phyloP scores from a whole-genome alignment of 306 rosid genomes.

The Mimosa pudica region DNA sequence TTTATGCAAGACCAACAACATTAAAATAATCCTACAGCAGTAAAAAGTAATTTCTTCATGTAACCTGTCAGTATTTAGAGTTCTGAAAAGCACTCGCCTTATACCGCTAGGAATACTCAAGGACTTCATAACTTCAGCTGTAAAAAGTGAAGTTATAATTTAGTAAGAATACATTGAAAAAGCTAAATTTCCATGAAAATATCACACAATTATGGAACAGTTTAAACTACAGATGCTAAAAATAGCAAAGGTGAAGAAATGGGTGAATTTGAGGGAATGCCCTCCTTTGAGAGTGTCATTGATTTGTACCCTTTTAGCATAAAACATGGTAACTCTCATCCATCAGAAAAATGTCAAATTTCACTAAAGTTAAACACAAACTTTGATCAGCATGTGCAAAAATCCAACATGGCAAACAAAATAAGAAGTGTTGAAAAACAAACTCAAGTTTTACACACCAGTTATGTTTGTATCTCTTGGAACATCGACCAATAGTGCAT shows the following conservation, averaged over 20 bases:
- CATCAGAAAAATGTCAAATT: not conserved
- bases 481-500: constrained; percentile 77
- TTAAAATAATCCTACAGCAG: constrained; percentile 17
- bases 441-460: constrained; percentile 52
- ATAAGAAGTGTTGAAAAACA: not conserved
- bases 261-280: constrained; percentile 15
- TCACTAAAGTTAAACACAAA: not conserved
- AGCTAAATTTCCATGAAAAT: not conserved
- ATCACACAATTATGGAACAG: not conserved
- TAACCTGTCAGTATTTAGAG: constrained; percentile 84
- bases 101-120: constrained; percentile 73
- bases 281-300: constrained; percentile 8
- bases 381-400: not conserved
- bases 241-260: constrained; percentile 6
- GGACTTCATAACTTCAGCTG: constrained; percentile 93
- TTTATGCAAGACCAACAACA: constrained; percentile 6
- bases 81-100: constrained; percentile 81
- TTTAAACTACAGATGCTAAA: constrained; percentile 16
- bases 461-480: constrained; percentile 80
- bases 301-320: not conserved
- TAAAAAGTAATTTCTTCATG: constrained; percentile 12
- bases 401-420: constrained; percentile 18
- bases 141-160: not conserved
- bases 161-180: not conserved
- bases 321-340: not conserved